Evolutionary conservation across 2,329 filamentous ascomycete species (phyloP).

Genomic region (Escovopsis sp.): DNA sequence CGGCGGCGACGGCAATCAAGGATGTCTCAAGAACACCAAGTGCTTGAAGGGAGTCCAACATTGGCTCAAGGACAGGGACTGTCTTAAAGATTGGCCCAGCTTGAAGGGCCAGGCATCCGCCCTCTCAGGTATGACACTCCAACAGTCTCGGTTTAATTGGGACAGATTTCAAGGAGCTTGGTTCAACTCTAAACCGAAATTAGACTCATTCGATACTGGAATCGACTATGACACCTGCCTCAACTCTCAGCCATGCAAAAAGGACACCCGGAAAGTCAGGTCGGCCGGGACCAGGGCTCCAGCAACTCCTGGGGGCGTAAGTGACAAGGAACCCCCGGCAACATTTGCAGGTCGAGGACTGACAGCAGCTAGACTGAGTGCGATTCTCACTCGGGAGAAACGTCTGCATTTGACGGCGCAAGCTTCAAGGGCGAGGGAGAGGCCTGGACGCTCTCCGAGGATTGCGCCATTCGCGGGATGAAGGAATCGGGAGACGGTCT

Average conservation of each 20-base stretch:
- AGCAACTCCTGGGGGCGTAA: not conserved
- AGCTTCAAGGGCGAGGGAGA: not conserved
- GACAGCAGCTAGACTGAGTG: not conserved
- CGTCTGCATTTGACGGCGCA: not conserved
- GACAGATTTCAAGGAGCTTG: too few species aligned
- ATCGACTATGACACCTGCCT: not conserved
- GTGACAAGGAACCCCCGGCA: too few species aligned
- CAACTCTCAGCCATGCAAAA: not conserved
- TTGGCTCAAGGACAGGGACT: slow-evolving; percentile 1
- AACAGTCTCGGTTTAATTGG: too few species aligned
- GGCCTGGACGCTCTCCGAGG: slow-evolving; percentile 21
- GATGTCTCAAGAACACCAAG: not conserved
- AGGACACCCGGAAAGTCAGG: not conserved
- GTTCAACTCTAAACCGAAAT: too few species aligned
- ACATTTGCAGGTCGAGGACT: too few species aligned
- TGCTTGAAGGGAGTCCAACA: not conserved
- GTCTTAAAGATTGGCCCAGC: not conserved
- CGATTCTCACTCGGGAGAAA: not conserved
- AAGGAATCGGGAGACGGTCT: slow-evolving; percentile 14
- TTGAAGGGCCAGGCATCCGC: not conserved
- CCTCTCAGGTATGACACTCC: not conserved
- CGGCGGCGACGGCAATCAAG: too few species aligned
- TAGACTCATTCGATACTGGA: not conserved
- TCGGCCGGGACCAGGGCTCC: too few species aligned
- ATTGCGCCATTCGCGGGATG: slow-evolving; percentile 19